Evolutionary conservation across 345 rosid genomes (phyloP), one percentile per base, ranked within the genome.

Genomic region (Eucalyptus marginata): DNA sequence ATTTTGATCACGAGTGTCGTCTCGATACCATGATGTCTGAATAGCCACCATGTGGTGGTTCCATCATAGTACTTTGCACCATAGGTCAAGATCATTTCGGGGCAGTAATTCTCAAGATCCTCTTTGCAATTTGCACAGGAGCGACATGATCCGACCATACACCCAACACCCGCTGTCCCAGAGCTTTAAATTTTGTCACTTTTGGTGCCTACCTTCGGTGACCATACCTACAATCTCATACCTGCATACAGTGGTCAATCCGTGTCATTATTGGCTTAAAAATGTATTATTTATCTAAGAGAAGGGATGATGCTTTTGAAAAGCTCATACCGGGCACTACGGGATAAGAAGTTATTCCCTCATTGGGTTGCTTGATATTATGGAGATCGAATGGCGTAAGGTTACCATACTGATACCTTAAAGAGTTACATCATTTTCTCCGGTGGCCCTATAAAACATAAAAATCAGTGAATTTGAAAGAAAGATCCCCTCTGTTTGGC

Each of bases 311-410:
- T 7, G 8, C 13, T 62, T 62, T 62, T 29, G 16, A 25, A 58
- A 58, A 8, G n/a, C 46, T 17, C 84, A 76, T 91, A 93, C 94
- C 93, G 31, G 94, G 94, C 10, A 94, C 93, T 59, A 93, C 83
- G 20, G 92, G 93, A 86, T 92, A 94, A 49, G 87, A 86, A 76
- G 95, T 87, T 36, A 64, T 87, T 36, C 94, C 90, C 94, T 93
- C 93, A n/a, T 94, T 92, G n/a, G n/a, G n/a, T n/a, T n/a, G n/a
- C 86, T 88, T 93, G 9, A 88, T 90, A 40, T 44, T 46, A 86
- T 94, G 94, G 49, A 94, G 89, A 87, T 94, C 94, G 93, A 89
- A 58, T 94, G 95, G 56, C 94, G 92, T 52, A 93, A n/a, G n/a
- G n/a, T n/a, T 89, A 29, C 94, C 93, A 22, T 91, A 93, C 81